Evolutionary conservation across 2,329 filamentous ascomycete species (phyloP), one percentile per base, ranked within the genome.

Genomic region (Tolypocladium guangdongense): DNA sequence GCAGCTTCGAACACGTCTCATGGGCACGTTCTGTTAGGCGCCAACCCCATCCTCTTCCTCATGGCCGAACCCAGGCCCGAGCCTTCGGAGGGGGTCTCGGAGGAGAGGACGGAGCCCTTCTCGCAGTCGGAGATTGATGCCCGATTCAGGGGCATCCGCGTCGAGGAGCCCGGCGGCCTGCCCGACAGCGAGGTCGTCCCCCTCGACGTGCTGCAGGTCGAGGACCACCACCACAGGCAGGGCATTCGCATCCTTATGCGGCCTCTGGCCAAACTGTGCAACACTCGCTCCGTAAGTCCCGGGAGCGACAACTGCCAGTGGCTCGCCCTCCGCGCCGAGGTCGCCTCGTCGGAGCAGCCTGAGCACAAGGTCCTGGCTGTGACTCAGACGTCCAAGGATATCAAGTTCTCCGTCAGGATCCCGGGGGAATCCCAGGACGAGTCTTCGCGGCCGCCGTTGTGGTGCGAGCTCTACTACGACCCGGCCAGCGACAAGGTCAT

Each of bases 381-480:
- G 61, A 81, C 78, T 59, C 80, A 83, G 69, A 82, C 79, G 6
- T 72, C 74, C 56, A 75, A 75, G 60, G 78, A 82, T 64, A 80
- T 81, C 71, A 82, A 80, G 57, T 82, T 82, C 61, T 77, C 76
- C 39, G 77, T 82, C 56, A 71, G 74, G 50, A 78, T 82, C 54
- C 80, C 78, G 5, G 72, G 73, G 18, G 74, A 76, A 53, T 69
- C 67, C 50, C 66, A 68, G 41, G 70, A 75, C 54, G 70, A 71
- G 46, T 68, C 65, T 10, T 64, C 68, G 8, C 68, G 75, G 18
- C 77, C 77, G 18, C 72, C 75, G 5, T 60, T 82, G n/a, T 81
- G 76, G 76, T 82, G 78, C 63, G 78, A 82, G 63, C 68, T 83
- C 37, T 82, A 81, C 59, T 82, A 82, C 58, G 77, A 82, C 63